These are phyloP conservation scores for Septoria linicola DNA, from an alignment of 2,329 filamentous ascomycete species.

Conservation along the genomic window DNA sequence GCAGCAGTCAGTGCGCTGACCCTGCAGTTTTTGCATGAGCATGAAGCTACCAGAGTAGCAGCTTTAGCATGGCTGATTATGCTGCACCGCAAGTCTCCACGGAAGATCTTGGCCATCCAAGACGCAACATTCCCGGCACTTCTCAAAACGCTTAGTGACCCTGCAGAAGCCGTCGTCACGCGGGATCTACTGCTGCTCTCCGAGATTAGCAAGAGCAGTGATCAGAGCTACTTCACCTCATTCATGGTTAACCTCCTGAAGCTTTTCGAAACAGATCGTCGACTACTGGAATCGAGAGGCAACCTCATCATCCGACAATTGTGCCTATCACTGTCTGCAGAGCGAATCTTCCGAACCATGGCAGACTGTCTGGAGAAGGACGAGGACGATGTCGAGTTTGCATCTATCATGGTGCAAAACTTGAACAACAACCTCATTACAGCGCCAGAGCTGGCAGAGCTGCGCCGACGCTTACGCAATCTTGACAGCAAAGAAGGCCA, in stretches of 20 bases:
- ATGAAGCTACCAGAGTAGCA: slow-evolving; percentile 91
- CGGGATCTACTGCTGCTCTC: slow-evolving; percentile 90
- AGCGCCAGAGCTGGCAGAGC: slow-evolving; percentile 85
- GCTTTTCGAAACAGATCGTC: slow-evolving; percentile 90
- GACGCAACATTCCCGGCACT: slow-evolving; percentile 95
- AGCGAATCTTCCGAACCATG: slow-evolving; percentile 91
- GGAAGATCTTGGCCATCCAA: slow-evolving; percentile 85
- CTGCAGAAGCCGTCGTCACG: slow-evolving; percentile 91
- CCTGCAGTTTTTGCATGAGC: slow-evolving; percentile 89
- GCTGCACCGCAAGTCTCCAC: slow-evolving; percentile 91
- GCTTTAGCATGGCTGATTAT: slow-evolving; percentile 96
- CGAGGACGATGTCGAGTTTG: slow-evolving; percentile 91
- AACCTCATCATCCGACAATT: slow-evolving; percentile 96
- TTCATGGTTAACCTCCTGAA: slow-evolving; percentile 98
- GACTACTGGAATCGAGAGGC: slow-evolving; percentile 84
- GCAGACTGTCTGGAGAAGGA: slow-evolving; percentile 97
- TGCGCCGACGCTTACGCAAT: slow-evolving; percentile 86
- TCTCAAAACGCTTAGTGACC: slow-evolving; percentile 93
- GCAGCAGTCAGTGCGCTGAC: slow-evolving; percentile 92
- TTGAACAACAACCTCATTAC: slow-evolving; percentile 99
- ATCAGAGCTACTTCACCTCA: slow-evolving; percentile 94
- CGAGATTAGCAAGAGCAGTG: slow-evolving; percentile 93
- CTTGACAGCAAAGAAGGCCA: slow-evolving; percentile 92
- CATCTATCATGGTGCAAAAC: slow-evolving; percentile 99
- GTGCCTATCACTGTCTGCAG: slow-evolving; percentile 87